Evolutionary conservation across 306 rosid genomes (phyloP).

Genomic region (Vicia faba): DNA sequence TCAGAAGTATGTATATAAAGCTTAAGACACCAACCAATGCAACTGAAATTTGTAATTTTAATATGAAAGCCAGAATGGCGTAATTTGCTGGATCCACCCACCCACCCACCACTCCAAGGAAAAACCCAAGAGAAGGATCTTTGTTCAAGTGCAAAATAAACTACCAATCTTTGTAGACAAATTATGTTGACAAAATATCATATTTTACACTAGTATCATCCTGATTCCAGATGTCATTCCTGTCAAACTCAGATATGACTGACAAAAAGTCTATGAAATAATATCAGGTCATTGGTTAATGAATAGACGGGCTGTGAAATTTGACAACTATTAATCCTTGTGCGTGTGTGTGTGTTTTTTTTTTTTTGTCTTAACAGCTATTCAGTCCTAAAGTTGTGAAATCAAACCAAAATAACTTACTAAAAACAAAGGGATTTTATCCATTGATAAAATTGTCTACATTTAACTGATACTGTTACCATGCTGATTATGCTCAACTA

Average conservation of each 20-base stretch:
- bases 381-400: constrained; percentile 11
- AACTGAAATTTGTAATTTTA: neutral
- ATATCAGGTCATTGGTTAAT: constrained; percentile 17
- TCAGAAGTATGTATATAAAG: neutral
- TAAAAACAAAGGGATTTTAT: neutral
- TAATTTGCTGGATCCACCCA: constrained; percentile 28
- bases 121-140: neutral
- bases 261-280: neutral
- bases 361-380: neutral
- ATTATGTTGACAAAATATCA: constrained; percentile 23
- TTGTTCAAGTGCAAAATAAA: neutral
- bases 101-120: constrained; percentile 1
- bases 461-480: neutral
- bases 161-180: constrained; percentile 10
- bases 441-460: neutral
- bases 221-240: constrained; percentile 2
- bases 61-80: neutral
- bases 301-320: constrained; percentile 21
- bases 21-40: constrained; percentile 3
- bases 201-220: neutral
- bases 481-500: constrained; percentile 11
- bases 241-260: constrained; percentile 9
- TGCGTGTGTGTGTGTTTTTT: too few species aligned
- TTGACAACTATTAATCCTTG: constrained; percentile 21
- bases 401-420: constrained; percentile 1